These are phyloP conservation scores for Ulota crispa DNA, from an alignment of 225 moss, liverwort and hornwort genomes.

Conservation along the genomic window DNA sequence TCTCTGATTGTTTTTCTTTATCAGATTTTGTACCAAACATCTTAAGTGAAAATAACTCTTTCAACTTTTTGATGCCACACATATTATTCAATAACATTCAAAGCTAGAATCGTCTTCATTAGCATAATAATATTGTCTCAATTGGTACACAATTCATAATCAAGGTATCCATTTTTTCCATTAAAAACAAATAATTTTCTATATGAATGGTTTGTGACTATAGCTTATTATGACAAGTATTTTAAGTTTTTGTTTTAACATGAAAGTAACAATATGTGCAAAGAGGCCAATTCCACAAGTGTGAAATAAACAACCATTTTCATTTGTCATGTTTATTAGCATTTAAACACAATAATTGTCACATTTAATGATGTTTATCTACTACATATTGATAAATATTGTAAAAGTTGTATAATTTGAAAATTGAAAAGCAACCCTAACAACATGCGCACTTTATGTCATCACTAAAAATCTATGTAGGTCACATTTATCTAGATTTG, in stretches of 20 bases:
- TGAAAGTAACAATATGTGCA: background rate
- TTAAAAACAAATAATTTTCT: background rate
- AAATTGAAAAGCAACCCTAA: background rate
- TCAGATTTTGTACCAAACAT: background rate
- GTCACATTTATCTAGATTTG: no score
- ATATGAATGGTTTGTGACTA: background rate
- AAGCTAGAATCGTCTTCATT: constrained; percentile 11
- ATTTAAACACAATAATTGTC: background rate
- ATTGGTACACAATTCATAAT: background rate
- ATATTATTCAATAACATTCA: constrained; percentile 13
- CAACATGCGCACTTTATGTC: background rate
- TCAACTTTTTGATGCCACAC: constrained; percentile 38
- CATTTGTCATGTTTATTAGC: no score
- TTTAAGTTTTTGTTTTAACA: background rate
- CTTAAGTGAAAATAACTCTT: constrained; percentile 17
- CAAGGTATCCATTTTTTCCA: background rate
- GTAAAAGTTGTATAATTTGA: constrained; percentile 2
- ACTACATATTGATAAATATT: background rate
- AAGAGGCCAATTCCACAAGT: background rate
- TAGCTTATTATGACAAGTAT: background rate
- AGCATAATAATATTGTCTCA: background rate
- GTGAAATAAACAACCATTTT: background rate
- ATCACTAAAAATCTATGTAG: background rate
- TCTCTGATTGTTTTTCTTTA: constrained; percentile 9
- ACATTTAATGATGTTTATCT: background rate